Percentiles rank a stretch among this genome's conserved stretches.
These are phyloP conservation scores for Magnusiomyces suaveolens DNA, from an alignment of 1,139 yeast species.

Conservation along the genomic window DNA sequence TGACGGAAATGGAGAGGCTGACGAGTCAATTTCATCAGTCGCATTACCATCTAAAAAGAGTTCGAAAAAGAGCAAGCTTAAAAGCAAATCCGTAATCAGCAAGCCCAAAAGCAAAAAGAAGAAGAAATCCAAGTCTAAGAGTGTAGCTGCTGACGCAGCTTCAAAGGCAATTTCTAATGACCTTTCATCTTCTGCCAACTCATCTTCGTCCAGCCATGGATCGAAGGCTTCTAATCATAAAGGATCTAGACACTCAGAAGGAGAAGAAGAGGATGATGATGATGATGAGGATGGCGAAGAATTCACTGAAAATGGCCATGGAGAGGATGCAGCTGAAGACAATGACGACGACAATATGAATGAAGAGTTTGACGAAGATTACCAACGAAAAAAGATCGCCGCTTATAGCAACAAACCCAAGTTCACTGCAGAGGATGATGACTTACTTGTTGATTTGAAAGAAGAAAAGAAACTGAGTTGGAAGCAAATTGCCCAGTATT, in stretches of 20 bases:
- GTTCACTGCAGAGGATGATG: slow-evolving; percentile 27
- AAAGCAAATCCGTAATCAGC: neutral
- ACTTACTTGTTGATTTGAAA: slow-evolving; percentile 24
- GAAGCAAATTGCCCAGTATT: slow-evolving; percentile 27
- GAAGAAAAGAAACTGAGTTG: slow-evolving; percentile 25
- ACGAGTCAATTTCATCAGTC: neutral
- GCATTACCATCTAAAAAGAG: neutral
- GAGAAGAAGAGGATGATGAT: neutral
- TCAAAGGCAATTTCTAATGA: neutral
- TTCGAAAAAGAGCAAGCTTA: neutral
- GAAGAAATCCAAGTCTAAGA: neutral
- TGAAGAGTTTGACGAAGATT: neutral
- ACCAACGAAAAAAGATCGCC: neutral
- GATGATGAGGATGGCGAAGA: neutral
- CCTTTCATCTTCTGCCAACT: neutral
- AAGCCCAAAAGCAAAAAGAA: neutral
- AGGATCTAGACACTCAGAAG: neutral
- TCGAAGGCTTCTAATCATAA: neutral
- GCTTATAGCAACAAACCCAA: slow-evolving; percentile 19
- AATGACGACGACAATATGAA: neutral
- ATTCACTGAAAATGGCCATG: neutral
- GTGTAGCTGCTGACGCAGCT: neutral
- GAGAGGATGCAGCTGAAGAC: neutral
- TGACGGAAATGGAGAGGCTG: neutral
- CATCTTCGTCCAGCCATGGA: neutral